A percentile compares a stretch with the other conserved stretches of the same genome.
Evolutionary conservation across 805 yeast species (phyloP).

Genomic region (Vanderwaltozyma polyspora): DNA sequence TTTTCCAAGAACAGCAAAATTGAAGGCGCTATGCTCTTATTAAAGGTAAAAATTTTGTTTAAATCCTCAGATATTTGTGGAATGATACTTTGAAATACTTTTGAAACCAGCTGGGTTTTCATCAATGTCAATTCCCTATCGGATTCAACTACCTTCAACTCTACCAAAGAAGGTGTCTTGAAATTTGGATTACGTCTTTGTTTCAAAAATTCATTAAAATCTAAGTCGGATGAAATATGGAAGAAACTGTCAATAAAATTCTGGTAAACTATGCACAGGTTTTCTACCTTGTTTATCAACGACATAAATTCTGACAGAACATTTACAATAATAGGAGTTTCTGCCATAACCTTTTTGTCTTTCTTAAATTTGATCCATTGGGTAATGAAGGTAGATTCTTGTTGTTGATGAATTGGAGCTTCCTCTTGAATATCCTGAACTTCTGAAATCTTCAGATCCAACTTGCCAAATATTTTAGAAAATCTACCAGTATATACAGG

Average conservation of each 20-base stretch:
- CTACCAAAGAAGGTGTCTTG: conserved; percentile 22
- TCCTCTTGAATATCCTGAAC: conserved; percentile 3
- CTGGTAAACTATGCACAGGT: conserved; percentile 34
- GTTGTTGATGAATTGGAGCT: conserved; percentile 4
- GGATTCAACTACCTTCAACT: conserved; percentile 31
- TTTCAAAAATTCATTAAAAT: conserved; percentile 36
- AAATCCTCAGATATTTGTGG: conserved; percentile 7
- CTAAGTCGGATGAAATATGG: conserved; percentile 32
- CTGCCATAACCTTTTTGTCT: conserved; percentile 6
- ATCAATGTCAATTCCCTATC: conserved; percentile 37
- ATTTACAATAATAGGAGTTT: conserved; percentile 3
- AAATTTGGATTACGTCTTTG: conserved; percentile 12
- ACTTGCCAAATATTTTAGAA: not conserved
- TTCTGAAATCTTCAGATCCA: not conserved
- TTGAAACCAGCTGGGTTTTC: conserved; percentile 34
- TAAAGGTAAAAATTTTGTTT: conserved; percentile 24
- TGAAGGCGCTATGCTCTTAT: conserved; percentile 32
- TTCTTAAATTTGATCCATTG: conserved; percentile 13
- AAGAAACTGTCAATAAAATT: conserved; percentile 37
- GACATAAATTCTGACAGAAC: conserved; percentile 7
- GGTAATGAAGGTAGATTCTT: conserved; percentile 5
- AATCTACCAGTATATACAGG: conserved; percentile 1
- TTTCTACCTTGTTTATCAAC: conserved; percentile 12
- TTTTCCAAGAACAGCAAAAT: conserved; percentile 33
- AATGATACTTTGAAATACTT: conserved; percentile 32